Evolutionary conservation across 192 early-diverging fungal genomes (phyloP), one percentile per base, ranked within the genome.

Genomic region (Mortierella alpina): DNA sequence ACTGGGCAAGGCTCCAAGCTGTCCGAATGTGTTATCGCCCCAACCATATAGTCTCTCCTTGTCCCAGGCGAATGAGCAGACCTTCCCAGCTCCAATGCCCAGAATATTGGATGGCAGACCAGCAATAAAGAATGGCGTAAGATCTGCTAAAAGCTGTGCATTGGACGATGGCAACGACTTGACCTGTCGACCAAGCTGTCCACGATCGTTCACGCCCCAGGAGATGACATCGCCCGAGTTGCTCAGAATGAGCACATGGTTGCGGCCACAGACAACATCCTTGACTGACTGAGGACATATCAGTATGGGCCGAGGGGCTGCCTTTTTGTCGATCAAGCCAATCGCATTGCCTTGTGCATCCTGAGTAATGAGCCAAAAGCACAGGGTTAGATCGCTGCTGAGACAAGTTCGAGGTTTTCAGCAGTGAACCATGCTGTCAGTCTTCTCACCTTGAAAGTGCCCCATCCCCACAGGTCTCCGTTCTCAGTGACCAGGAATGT

Each of bases 391-490:
- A n/a, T 48, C 18, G 13, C 40, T 10, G 18, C 10, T 18, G 0
- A 20, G 0, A 15, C 47, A n/a, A 42, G 5, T 1, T 49, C 7
- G 44, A 8, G 3, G 13, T 44, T 22, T 9, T 20, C 1, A 55
- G 15, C 1, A 50, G n/a, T 1, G 15, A 14, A 2, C 2, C 40
- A 15, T 9, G 18, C 6, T 44, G 4, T 59, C 0, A 23, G 4
- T 14, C 8, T 18, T 18, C 45, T 15, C 40, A 78, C 75, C 57
- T 78, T 57, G 42, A 78, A 78, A 6, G 12, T 65, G 0, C 75
- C 75, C 75, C 75, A 78, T 54, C 68, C 75, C 75, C 75, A 78
- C 8, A 78, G 60, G 22, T 70, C 50, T 4, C 75, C 75, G 20
- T 52, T 59, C 20, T 78, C 68, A 8, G 75, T 78, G 55, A 78